These are phyloP conservation scores for Golubevia sp. DNA, from an alignment of 1,284 basidiomycete species.

Conservation along the genomic window DNA sequence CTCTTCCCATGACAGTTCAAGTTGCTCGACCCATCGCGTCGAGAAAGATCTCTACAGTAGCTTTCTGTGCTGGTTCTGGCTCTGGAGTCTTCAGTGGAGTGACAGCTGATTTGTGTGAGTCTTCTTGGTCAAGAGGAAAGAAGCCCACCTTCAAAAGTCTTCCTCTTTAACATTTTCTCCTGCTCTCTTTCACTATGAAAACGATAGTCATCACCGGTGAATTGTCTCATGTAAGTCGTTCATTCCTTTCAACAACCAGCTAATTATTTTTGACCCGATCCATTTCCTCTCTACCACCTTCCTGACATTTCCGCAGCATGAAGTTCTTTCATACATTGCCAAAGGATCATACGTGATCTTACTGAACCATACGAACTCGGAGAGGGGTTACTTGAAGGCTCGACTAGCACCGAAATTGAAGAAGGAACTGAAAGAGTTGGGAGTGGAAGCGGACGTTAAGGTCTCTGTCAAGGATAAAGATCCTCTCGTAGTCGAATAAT, in stretches of 20 bases:
- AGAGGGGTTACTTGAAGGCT: conserved; percentile 39
- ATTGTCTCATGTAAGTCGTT: conserved; percentile 32
- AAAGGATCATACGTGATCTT: conserved; percentile 48
- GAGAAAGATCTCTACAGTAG: conserved; percentile 27
- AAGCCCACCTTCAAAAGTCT: background rate
- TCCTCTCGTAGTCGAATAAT: conserved; percentile 26
- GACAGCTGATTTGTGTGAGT: conserved; percentile 44
- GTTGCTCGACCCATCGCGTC: background rate
- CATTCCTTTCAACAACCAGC: too few species aligned
- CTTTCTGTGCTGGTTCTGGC: conserved; percentile 54
- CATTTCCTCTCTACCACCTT: background rate
- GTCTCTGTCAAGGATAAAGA: conserved; percentile 24
- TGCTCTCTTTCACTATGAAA: background rate
- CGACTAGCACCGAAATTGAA: conserved; percentile 29
- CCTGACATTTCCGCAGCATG: conserved; percentile 32
- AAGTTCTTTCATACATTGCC: conserved; percentile 47
- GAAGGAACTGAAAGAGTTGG: conserved; percentile 8
- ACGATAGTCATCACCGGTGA: conserved; percentile 51
- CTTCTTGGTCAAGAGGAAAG: background rate
- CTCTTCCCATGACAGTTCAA: conserved; percentile 13
- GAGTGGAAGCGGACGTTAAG: conserved; percentile 8
- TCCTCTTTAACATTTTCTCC: background rate
- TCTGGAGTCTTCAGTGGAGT: conserved; percentile 30
- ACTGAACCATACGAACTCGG: conserved; percentile 53
- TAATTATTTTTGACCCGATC: background rate